phyloP scores from a whole-genome alignment of 2,329 filamentous ascomycete species.

The Alternaria incomplexa region DNA sequence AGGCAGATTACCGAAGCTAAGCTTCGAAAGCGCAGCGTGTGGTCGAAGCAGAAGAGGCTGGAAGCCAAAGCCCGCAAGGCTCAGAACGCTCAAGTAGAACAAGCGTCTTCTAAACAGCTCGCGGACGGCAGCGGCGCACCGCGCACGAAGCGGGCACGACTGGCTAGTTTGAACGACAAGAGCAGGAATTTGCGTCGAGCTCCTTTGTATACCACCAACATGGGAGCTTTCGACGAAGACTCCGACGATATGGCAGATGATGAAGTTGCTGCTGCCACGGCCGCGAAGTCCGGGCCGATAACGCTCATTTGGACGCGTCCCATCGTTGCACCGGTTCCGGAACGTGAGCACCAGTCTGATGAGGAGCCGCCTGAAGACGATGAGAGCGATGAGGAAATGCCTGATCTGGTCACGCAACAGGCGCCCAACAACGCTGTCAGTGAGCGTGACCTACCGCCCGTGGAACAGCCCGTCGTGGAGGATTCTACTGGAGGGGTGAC shows the following conservation, averaged over 20 bases:
- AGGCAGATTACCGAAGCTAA: slow-evolving; percentile 27
- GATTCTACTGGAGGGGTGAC: not conserved
- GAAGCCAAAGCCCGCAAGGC: slow-evolving; percentile 25
- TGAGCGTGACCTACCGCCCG: not conserved
- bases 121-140: slow-evolving; percentile 5
- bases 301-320: slow-evolving; percentile 15
- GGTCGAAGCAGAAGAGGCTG: slow-evolving; percentile 21
- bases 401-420: not conserved
- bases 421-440: not conserved
- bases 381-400: slow-evolving; percentile 7
- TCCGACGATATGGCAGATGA: slow-evolving; percentile 7
- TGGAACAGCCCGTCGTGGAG: not conserved
- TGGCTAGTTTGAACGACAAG: slow-evolving; percentile 38
- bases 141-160: slow-evolving; percentile 24
- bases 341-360: not conserved
- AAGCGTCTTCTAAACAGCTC: slow-evolving; percentile 13
- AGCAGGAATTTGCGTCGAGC: slow-evolving; percentile 26
- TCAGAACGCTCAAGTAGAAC: slow-evolving; percentile 29
- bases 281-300: slow-evolving; percentile 12
- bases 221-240: slow-evolving; percentile 14
- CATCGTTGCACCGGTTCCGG: slow-evolving; percentile 1
- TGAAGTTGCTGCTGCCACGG: slow-evolving; percentile 3
- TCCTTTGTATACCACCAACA: slow-evolving; percentile 6
- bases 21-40: slow-evolving; percentile 17
- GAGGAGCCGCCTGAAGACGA: slow-evolving; percentile 10